phyloP scores from a whole-genome alignment of 2,329 filamentous ascomycete genomes.

The Parastagonospora avenae region DNA sequence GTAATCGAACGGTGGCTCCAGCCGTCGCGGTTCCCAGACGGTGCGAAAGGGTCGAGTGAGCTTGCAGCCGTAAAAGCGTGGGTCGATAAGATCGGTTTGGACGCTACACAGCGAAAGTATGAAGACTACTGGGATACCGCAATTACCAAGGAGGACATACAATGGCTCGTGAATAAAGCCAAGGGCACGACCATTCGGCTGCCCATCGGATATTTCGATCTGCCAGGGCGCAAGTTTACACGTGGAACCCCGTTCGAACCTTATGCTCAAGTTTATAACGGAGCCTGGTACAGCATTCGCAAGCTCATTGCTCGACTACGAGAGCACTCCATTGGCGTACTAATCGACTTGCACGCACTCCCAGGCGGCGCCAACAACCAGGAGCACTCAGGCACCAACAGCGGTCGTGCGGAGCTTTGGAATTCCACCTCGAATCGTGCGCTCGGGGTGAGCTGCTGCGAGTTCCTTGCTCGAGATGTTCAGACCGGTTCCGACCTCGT shows the following conservation, averaged over 20 bases:
- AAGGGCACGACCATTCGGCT: slow-evolving; percentile 64
- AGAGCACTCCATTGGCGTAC: slow-evolving; percentile 57
- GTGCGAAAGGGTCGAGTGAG: slow-evolving; percentile 54
- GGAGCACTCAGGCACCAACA: slow-evolving; percentile 62
- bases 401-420: slow-evolving; percentile 60
- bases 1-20: slow-evolving; percentile 66
- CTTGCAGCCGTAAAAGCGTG: slow-evolving; percentile 58
- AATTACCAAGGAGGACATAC: slow-evolving; percentile 57
- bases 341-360: slow-evolving; percentile 65
- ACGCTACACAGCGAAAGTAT: slow-evolving; percentile 56
- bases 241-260: slow-evolving; percentile 58
- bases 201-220: slow-evolving; percentile 64
- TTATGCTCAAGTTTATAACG: slow-evolving; percentile 55
- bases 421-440: slow-evolving; percentile 49
- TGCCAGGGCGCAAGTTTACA: slow-evolving; percentile 57
- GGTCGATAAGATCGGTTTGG: slow-evolving; percentile 54
- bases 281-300: slow-evolving; percentile 60
- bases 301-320: slow-evolving; percentile 54
- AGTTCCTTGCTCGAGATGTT: slow-evolving; percentile 58
- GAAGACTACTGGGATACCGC: slow-evolving; percentile 60
- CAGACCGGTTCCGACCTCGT: slow-evolving; percentile 51
- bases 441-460: slow-evolving; percentile 54
- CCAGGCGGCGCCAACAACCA: slow-evolving; percentile 63
- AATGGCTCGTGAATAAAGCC: slow-evolving; percentile 58
- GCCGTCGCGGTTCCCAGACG: slow-evolving; percentile 55